Percentiles rank a stretch among this genome's conserved stretches.
Evolutionary conservation across 2,329 filamentous ascomycete genomes (phyloP).

Genomic region (Xylariaceae sp.): DNA sequence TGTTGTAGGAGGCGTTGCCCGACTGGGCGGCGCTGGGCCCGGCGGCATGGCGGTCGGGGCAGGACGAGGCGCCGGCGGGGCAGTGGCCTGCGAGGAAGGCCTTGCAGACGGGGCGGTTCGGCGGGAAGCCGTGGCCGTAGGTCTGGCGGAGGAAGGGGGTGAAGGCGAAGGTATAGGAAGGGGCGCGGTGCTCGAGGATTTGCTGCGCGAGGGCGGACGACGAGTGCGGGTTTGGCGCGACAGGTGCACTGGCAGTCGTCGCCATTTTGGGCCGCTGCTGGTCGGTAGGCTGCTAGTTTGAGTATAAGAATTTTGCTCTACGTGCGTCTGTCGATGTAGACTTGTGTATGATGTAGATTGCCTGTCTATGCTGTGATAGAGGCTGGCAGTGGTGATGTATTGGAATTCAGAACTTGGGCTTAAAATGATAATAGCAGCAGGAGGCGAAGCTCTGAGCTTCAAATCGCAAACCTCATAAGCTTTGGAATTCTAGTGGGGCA

Average conservation of each 20-base stretch:
- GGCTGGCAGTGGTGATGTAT: too few species aligned
- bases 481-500: conserved; percentile 1
- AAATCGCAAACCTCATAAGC: too few species aligned
- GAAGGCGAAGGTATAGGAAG: conserved; percentile 72
- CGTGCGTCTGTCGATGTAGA: too few species aligned
- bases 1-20: conserved; percentile 57
- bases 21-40: neutral
- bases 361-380: neutral
- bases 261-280: too few species aligned
- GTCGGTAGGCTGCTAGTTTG: too few species aligned
- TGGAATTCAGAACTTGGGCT: too few species aligned
- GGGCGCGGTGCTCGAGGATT: conserved; percentile 54
- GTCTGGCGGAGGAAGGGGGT: conserved; percentile 77
- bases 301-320: too few species aligned
- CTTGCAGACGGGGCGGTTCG: conserved; percentile 77
- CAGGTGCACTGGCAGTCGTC: conserved; percentile 17
- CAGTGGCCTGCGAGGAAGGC: conserved; percentile 84
- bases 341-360: too few species aligned
- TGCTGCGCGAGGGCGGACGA: conserved; percentile 32
- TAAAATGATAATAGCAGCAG: too few species aligned
- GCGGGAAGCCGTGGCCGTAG: conserved; percentile 78
- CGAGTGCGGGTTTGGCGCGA: conserved; percentile 17
- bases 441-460: too few species aligned
- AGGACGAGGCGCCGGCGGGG: conserved; percentile 73
- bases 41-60: conserved; percentile 71